phyloP scores from a whole-genome alignment of 2,329 filamentous ascomycete species.

The Zymoseptoria pseudotritici region DNA sequence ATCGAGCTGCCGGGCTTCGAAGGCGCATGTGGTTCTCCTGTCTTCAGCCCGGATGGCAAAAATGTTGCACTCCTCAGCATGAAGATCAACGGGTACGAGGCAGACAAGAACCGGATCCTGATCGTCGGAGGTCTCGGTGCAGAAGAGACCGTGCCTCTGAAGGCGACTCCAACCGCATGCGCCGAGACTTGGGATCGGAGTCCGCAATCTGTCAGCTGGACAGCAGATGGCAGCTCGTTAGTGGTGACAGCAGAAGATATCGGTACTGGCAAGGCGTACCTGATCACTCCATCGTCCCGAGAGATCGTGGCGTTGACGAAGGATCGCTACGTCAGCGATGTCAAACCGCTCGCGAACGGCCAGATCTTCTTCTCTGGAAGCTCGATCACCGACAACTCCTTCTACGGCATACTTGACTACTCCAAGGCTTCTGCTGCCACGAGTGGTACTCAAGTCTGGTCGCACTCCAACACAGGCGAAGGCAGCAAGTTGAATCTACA shows the following conservation, averaged over 20 bases:
- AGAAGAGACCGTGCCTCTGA: not conserved
- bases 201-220: constrained; percentile 45
- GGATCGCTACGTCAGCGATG: constrained; percentile 48
- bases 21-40: constrained; percentile 59
- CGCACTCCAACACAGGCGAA: constrained; percentile 52
- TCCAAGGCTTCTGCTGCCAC: constrained; percentile 34
- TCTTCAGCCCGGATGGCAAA: constrained; percentile 66
- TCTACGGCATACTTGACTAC: constrained; percentile 56
- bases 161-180: constrained; percentile 4
- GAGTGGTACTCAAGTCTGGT: constrained; percentile 23
- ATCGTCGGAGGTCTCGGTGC: constrained; percentile 47
- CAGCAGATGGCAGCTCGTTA: constrained; percentile 50
- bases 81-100: constrained; percentile 69
- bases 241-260: constrained; percentile 68
- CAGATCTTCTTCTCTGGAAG: constrained; percentile 58
- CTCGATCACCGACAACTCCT: constrained; percentile 65
- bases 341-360: constrained; percentile 45
- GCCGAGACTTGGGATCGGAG: constrained; percentile 45
- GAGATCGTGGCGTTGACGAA: constrained; percentile 36
- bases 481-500: constrained; percentile 60
- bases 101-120: constrained; percentile 65
- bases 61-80: constrained; percentile 72
- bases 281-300: constrained; percentile 30
- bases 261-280: constrained; percentile 55
- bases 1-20: constrained; percentile 52